Percentiles rank a stretch among this genome's conserved stretches.
Evolutionary conservation across 176 grass and related monocot genomes (phyloP).

Genomic region (Hordeum vulgare): DNA sequence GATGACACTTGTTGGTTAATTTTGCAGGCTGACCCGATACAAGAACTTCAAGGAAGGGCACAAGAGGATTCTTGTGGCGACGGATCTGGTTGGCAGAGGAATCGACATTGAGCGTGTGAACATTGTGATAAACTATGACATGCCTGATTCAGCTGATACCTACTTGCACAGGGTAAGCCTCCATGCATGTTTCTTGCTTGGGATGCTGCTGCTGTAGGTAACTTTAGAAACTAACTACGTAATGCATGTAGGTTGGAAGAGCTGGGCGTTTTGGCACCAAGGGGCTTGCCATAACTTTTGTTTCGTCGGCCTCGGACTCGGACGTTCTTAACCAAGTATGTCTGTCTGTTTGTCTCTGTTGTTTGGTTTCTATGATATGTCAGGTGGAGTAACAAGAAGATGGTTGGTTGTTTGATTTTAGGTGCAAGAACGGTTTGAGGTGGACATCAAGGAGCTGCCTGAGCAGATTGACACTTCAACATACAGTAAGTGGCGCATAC

Average conservation of each 20-base stretch:
- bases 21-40: slow-evolving; percentile 70
- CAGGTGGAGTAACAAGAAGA: background rate
- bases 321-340: slow-evolving; percentile 90
- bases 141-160: slow-evolving; percentile 96
- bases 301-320: slow-evolving; percentile 87
- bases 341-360: background rate
- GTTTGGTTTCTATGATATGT: background rate
- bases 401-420: background rate
- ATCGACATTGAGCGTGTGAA: slow-evolving; percentile 99
- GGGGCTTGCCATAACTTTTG: slow-evolving; percentile 97
- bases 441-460: slow-evolving; percentile 95
- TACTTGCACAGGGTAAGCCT: slow-evolving; percentile 84
- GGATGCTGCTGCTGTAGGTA: background rate
- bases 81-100: slow-evolving; percentile 93
- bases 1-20: background rate
- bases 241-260: slow-evolving; percentile 56
- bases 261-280: slow-evolving; percentile 94
- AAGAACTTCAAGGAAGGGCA: slow-evolving; percentile 99
- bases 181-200: background rate
- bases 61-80: slow-evolving; percentile 95
- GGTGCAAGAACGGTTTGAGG: slow-evolving; percentile 99
- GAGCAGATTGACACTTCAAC: slow-evolving; percentile 98
- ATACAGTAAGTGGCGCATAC: slow-evolving; percentile 66
- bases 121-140: slow-evolving; percentile 98
- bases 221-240: background rate